Evolutionary conservation across 805 yeast genomes (phyloP), one percentile per base, ranked within the genome.

Genomic region (Lipomyces starkeyi): DNA sequence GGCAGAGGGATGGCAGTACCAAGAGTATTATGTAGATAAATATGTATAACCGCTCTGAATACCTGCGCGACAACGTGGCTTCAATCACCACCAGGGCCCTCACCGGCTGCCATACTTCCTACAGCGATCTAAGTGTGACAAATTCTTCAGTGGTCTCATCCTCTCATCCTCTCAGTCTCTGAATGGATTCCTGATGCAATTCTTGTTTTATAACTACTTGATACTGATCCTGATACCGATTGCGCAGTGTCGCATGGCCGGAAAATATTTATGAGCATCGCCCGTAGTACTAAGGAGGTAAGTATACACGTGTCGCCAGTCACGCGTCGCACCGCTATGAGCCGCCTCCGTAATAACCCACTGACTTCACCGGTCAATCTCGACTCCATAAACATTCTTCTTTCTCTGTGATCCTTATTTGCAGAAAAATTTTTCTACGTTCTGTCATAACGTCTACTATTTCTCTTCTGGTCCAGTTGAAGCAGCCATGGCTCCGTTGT

Each of bases 401-500:
- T n/a, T 17, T 7, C 11, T 43, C 49, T 7, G 49, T n/a, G 49
- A 43, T 17, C 43, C 5, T 13, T 37, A 17, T 37, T 43, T 43
- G 8, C 20, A n/a, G 3, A n/a, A 11, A 37, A 14, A 1, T 3
- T 43, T 43, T 43, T 17, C 11, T n/a, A 43, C 7, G 3, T 43
- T 20, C 57, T 20, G 57, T 22, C n/a, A 8, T 29, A 20, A 14
- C 9, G 14, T 53, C n/a, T 22, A 25, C 57, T 17, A 7, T 9
- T 56, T n/a, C 47, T 40, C 40, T 57, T 56, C 32, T 9, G 13
- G 35, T 55, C 22, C 20, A 43, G 22, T 43, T 43, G 22, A 43
- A 43, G 49, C 22, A 17, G 20, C 64, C 25, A 66, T 66, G 69
- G 57, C 67, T 52, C 53, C 63, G 34, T 73, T 71, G 37, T 71